phyloP scores from a whole-genome alignment of 352 stramenopile species.

The Phytopythium sindhum region DNA sequence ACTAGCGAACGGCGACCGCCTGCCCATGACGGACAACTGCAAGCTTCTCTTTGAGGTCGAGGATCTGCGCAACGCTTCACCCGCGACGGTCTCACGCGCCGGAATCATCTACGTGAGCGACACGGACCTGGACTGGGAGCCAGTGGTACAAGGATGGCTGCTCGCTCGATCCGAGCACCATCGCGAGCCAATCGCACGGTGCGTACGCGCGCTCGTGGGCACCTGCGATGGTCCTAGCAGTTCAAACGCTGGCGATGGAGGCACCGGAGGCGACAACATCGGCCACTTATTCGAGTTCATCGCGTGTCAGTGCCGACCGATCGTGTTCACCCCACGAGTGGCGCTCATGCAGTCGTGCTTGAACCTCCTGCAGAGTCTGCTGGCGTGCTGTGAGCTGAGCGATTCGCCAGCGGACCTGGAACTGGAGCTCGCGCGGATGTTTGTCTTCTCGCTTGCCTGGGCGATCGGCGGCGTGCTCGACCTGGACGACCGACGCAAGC shows the following conservation, averaged over 20 bases:
- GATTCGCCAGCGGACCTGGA: slow-evolving; percentile 41
- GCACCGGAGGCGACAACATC: slow-evolving; percentile 12
- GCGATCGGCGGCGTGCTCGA: slow-evolving; percentile 83
- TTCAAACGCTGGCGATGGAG: not conserved
- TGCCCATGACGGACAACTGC: slow-evolving; percentile 87
- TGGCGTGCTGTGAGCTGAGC: slow-evolving; percentile 59
- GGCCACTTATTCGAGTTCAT: slow-evolving; percentile 80
- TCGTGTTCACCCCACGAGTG: slow-evolving; percentile 69
- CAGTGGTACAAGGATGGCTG: slow-evolving; percentile 64
- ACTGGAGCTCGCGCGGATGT: slow-evolving; percentile 79
- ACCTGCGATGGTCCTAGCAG: slow-evolving; percentile 7
- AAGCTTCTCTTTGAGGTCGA: slow-evolving; percentile 94
- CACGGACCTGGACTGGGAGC: slow-evolving; percentile 72
- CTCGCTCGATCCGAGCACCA: slow-evolving; percentile 41
- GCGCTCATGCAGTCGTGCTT: slow-evolving; percentile 78
- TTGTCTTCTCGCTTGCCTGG: slow-evolving; percentile 84
- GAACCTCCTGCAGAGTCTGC: slow-evolving; percentile 53
- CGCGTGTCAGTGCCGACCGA: slow-evolving; percentile 42
- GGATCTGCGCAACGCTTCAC: slow-evolving; percentile 89
- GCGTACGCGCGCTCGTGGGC: slow-evolving; percentile 54
- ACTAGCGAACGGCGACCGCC: slow-evolving; percentile 90
- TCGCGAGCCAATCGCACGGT: slow-evolving; percentile 38
- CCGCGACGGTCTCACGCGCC: slow-evolving; percentile 88
- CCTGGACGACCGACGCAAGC: slow-evolving; percentile 63
- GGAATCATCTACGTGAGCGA: slow-evolving; percentile 91